phyloP scores from a whole-genome alignment of 768 basidiomycete species.

The Hericium alpestre region DNA sequence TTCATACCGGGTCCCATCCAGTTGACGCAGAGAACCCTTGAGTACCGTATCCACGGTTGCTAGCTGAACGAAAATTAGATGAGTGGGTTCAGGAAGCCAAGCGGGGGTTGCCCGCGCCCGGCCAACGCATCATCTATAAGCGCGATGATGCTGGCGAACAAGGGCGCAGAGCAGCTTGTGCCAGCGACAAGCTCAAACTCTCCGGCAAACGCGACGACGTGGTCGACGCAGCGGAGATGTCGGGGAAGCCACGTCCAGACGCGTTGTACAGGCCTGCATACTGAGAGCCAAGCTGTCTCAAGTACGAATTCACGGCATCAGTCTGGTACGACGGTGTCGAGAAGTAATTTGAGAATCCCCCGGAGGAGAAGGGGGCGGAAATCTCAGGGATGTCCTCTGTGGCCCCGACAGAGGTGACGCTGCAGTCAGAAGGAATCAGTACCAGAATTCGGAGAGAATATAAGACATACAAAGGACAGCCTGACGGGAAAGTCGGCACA shows the following conservation, averaged over 20 bases:
- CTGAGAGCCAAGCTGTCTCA: constrained; percentile 21
- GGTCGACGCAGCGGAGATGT: constrained; percentile 29
- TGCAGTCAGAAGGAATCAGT: constrained; percentile 1
- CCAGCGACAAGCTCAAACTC: constrained; percentile 17
- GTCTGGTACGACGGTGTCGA: constrained; percentile 26
- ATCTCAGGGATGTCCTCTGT: constrained; percentile 23
- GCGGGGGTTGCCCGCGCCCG: constrained; percentile 16
- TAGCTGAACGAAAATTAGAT: constrained; percentile 2
- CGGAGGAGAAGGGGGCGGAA: constrained; percentile 22
- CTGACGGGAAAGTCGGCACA: constrained; percentile 13
- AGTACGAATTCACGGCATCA: constrained; percentile 25
- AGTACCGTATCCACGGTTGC: neutral
- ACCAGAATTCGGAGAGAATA: neutral
- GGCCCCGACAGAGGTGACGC: constrained; percentile 26
- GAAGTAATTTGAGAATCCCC: constrained; percentile 28
- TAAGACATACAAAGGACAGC: constrained; percentile 15
- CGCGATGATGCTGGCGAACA: constrained; percentile 23
- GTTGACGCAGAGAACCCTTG: neutral
- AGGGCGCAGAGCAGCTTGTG: constrained; percentile 24
- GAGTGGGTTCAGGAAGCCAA: constrained; percentile 27
- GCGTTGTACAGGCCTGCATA: constrained; percentile 22
- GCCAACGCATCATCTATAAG: constrained; percentile 25
- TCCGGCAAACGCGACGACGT: constrained; percentile 16
- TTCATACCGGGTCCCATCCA: neutral
- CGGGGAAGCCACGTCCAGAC: constrained; percentile 37